phyloP scores from a whole-genome alignment of 768 basidiomycete genomes.

The Paxillus involutus region DNA sequence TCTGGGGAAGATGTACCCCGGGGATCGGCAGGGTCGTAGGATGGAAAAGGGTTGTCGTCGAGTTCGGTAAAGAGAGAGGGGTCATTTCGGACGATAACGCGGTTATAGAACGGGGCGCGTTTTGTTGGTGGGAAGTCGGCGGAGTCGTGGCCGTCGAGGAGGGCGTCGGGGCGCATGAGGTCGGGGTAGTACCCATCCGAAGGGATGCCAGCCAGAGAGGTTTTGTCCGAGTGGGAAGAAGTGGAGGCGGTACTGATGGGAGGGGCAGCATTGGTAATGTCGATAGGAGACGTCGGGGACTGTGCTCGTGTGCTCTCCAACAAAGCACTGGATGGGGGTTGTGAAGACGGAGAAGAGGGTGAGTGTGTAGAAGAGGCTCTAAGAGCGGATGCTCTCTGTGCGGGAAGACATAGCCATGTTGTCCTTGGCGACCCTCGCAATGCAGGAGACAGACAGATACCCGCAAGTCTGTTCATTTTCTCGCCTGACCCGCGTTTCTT shows the following conservation, averaged over 20 bases:
- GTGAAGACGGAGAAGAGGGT: constrained; percentile 7
- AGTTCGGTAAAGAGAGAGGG: constrained; percentile 58
- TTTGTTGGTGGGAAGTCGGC: constrained; percentile 52
- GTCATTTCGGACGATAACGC: constrained; percentile 69
- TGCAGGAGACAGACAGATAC: constrained; percentile 6
- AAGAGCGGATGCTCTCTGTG: neutral
- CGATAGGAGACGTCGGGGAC: neutral
- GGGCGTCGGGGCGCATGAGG: constrained; percentile 60
- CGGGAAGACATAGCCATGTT: constrained; percentile 2
- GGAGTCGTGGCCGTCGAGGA: constrained; percentile 61
- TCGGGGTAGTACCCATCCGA: constrained; percentile 45
- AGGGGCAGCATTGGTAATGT: neutral
- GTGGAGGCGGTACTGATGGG: too few species aligned
- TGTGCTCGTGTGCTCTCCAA: neutral
- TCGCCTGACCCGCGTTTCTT: neutral
- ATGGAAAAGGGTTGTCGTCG: constrained; percentile 7
- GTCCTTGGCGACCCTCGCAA: constrained; percentile 12
- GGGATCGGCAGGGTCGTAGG: constrained; percentile 19
- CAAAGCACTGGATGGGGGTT: neutral
- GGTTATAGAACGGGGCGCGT: constrained; percentile 55
- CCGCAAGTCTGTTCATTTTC: constrained; percentile 28
- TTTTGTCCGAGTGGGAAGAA: constrained; percentile 7
- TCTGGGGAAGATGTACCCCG: too few species aligned
- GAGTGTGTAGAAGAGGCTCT: constrained; percentile 19
- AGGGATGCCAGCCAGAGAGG: constrained; percentile 18